These are phyloP conservation scores for Chlorella vulgaris DNA, from an alignment of 139 green algal species.

Conservation along the genomic window DNA sequence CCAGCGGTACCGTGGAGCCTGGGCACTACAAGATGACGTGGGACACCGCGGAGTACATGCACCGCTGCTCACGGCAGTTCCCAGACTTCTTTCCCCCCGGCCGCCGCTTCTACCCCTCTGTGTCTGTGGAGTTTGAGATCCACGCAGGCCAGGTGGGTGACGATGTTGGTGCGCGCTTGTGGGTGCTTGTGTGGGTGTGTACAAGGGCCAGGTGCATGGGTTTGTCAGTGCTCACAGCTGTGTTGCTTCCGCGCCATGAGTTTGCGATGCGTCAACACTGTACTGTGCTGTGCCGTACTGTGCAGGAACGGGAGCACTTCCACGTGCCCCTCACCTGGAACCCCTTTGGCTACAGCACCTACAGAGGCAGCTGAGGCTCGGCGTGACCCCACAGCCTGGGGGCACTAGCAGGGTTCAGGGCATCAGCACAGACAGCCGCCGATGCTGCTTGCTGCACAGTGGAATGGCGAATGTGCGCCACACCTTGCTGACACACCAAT, in stretches of 20 bases:
- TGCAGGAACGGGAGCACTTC: slow-evolving; percentile 75
- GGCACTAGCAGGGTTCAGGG: too few species aligned
- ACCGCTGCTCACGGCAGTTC: slow-evolving; percentile 49
- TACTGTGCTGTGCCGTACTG: neutral
- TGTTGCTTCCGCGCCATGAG: neutral
- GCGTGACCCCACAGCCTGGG: neutral
- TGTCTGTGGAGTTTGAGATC: slow-evolving; percentile 79
- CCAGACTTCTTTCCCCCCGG: slow-evolving; percentile 53
- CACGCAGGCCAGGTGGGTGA: slow-evolving; percentile 48
- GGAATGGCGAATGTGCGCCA: too few species aligned
- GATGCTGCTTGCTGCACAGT: too few species aligned
- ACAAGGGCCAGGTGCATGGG: too few species aligned
- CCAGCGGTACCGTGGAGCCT: slow-evolving; percentile 58
- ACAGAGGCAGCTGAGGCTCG: slow-evolving; percentile 83
- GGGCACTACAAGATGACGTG: slow-evolving; percentile 87
- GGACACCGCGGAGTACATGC: slow-evolving; percentile 75
- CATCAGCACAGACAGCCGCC: too few species aligned
- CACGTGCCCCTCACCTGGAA: slow-evolving; percentile 94
- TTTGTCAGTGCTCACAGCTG: too few species aligned
- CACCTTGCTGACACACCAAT: too few species aligned
- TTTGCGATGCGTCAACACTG: too few species aligned
- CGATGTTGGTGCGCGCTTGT: too few species aligned
- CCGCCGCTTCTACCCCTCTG: slow-evolving; percentile 83
- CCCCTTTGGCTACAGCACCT: slow-evolving; percentile 95
- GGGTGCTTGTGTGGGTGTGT: too few species aligned